These are phyloP conservation scores for Cytospora mali DNA, from an alignment of 2,329 filamentous ascomycete species.

Conservation along the genomic window DNA sequence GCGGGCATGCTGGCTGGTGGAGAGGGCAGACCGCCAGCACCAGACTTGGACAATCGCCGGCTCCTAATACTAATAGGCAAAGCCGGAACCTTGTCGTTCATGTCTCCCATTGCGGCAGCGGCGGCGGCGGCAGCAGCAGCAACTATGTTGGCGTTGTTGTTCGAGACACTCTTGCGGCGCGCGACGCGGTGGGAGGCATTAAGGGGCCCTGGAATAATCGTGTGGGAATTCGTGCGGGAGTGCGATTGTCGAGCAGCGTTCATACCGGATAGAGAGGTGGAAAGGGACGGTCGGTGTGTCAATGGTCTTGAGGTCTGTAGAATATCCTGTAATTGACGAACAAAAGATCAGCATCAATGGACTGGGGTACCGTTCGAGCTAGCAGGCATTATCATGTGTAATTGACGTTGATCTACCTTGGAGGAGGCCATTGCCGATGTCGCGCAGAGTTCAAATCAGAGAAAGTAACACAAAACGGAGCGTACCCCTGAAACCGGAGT, in stretches of 20 bases:
- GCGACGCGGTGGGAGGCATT: constrained; percentile 85
- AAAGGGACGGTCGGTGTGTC: constrained; percentile 62
- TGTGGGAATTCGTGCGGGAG: constrained; percentile 79
- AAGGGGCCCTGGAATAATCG: constrained; percentile 73
- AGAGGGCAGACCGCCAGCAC: constrained; percentile 60
- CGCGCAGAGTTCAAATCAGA: constrained; percentile 32
- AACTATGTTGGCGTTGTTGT: constrained; percentile 70
- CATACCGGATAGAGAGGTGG: constrained; percentile 59
- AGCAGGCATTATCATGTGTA: constrained; percentile 30
- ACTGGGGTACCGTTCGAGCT: constrained; percentile 34
- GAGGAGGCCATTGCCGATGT: constrained; percentile 62
- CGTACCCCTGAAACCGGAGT: constrained; percentile 6
- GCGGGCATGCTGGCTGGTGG: constrained; percentile 70
- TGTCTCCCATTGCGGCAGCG: constrained; percentile 53
- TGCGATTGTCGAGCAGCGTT: constrained; percentile 64
- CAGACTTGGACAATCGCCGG: constrained; percentile 70
- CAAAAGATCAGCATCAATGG: constrained; percentile 43
- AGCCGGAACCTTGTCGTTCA: constrained; percentile 50
- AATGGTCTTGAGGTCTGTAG: constrained; percentile 68
- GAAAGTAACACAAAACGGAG: constrained; percentile 32
- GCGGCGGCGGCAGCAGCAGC: constrained; percentile 67
- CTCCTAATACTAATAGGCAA: constrained; percentile 60
- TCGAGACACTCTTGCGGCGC: constrained; percentile 91
- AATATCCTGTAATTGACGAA: constrained; percentile 55
- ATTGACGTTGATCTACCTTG: constrained; percentile 51